These are phyloP conservation scores for Euphrasia arctica DNA, from an alignment of 305 asterid genomes.

Conservation along the genomic window DNA sequence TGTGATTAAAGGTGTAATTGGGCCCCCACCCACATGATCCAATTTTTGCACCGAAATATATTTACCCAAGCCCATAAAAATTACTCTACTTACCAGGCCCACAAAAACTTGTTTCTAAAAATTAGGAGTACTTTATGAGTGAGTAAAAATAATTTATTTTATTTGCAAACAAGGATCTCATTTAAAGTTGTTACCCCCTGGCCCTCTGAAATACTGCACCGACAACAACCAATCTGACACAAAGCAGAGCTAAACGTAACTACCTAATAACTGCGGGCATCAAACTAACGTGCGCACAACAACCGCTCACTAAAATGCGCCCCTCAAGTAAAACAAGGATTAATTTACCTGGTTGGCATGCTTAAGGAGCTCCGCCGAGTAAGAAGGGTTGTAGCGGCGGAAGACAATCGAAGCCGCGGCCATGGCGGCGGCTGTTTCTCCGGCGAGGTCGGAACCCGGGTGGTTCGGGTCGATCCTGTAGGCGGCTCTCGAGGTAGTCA, in stretches of 20 bases:
- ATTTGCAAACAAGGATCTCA: background rate
- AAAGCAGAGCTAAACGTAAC: slow-evolving; percentile 53
- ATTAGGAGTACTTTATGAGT: no score
- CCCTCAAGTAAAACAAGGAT: background rate
- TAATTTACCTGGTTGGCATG: slow-evolving; percentile 75
- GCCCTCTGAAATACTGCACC: slow-evolving; percentile 41
- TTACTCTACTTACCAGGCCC: no score
- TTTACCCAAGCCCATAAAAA: slow-evolving; percentile 24
- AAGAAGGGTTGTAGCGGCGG: slow-evolving; percentile 69
- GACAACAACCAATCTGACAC: slow-evolving; percentile 57
- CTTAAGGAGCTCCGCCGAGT: slow-evolving; percentile 68
- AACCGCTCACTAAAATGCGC: slow-evolving; percentile 54
- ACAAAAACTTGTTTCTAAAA: no score
- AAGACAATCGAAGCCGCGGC: slow-evolving; percentile 95
- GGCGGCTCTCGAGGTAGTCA: slow-evolving; percentile 95
- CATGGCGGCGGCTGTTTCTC: slow-evolving; percentile 98
- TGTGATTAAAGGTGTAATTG: slow-evolving; percentile 44
- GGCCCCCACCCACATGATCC: slow-evolving; percentile 38
- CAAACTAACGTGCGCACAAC: slow-evolving; percentile 51
- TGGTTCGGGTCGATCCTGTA: slow-evolving; percentile 71
- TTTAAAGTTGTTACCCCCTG: slow-evolving; percentile 23
- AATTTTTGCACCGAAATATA: slow-evolving; percentile 47
- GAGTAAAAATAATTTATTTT: background rate
- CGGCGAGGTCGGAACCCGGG: slow-evolving; percentile 99
- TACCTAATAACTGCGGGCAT: slow-evolving; percentile 54